phyloP scores from a whole-genome alignment of 2,329 filamentous ascomycete genomes.

The Colletotrichum euphorbiae region DNA sequence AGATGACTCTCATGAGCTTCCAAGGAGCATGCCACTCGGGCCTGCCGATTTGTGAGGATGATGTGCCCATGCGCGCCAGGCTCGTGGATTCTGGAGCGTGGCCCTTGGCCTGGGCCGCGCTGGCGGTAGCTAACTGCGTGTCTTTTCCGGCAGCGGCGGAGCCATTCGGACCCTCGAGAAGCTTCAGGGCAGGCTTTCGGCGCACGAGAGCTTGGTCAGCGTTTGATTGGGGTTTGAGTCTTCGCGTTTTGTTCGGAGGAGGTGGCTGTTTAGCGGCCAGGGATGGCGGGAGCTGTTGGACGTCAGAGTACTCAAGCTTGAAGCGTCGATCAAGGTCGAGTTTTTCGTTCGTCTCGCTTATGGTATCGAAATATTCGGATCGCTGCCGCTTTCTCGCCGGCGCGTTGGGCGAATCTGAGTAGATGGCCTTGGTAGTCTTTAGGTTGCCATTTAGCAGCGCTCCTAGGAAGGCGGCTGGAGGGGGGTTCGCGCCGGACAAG shows the following conservation, averaged over 20 bases:
- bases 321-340: conserved; percentile 61
- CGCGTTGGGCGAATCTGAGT: conserved; percentile 45
- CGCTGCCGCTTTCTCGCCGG: conserved; percentile 52
- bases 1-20: conserved; percentile 98
- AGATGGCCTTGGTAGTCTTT: conserved; percentile 54
- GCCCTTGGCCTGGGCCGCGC: neutral
- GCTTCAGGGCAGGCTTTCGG: conserved; percentile 46
- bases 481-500: conserved; percentile 43
- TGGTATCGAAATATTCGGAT: conserved; percentile 1
- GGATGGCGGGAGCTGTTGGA: conserved; percentile 80
- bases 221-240: conserved; percentile 44
- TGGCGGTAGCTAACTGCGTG: neutral
- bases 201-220: conserved; percentile 64
- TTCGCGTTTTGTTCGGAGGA: conserved; percentile 53
- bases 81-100: conserved; percentile 45
- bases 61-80: conserved; percentile 44
- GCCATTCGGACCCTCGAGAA: conserved; percentile 48
- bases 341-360: conserved; percentile 1
- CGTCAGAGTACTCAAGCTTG: conserved; percentile 79
- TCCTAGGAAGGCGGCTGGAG: conserved; percentile 48
- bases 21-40: conserved; percentile 98
- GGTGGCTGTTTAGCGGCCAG: conserved; percentile 80
- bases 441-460: conserved; percentile 55
- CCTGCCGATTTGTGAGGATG: conserved; percentile 61
- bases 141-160: conserved; percentile 3